Percentiles rank a stretch among this genome's conserved stretches.
These are phyloP conservation scores for Phoma sp. DNA, from an alignment of 2,329 filamentous ascomycete species.

Conservation along the genomic window DNA sequence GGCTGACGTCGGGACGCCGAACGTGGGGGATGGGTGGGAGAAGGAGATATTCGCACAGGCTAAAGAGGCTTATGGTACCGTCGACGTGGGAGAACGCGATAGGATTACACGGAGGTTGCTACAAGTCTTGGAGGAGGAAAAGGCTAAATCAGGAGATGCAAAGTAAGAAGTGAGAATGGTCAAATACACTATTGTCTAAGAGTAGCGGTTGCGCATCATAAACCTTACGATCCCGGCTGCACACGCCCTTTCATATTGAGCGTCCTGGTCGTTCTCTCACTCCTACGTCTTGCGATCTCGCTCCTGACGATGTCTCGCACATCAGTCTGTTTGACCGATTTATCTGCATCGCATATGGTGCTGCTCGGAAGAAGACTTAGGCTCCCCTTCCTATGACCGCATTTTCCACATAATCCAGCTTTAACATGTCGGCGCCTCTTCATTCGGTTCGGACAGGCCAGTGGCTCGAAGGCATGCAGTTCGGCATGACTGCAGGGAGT, in stretches of 20 bases:
- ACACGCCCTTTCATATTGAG: not conserved
- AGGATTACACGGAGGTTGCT: conserved; percentile 52
- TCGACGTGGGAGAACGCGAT: conserved; percentile 53
- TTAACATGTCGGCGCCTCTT: conserved; percentile 15
- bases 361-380: conserved; percentile 20
- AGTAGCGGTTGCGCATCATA: not conserved
- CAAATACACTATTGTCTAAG: too few relatives aligned
- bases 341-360: too few relatives aligned
- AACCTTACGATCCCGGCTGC: not conserved
- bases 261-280: not conserved
- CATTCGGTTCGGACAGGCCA: conserved; percentile 37
- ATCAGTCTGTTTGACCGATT: not conserved
- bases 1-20: conserved; percentile 57
- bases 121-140: conserved; percentile 48
- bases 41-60: conserved; percentile 55
- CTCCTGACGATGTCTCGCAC: not conserved
- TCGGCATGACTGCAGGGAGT: conserved; percentile 32
- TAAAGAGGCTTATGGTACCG: conserved; percentile 56
- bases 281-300: not conserved
- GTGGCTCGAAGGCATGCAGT: conserved; percentile 25
- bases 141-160: not conserved
- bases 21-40: conserved; percentile 57
- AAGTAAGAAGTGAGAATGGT: too few relatives aligned
- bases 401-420: conserved; percentile 16
- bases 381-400: conserved; percentile 21